phyloP scores from a whole-genome alignment of 371 early-diverging fungal species.

The Zopfochytrium polystomum region DNA sequence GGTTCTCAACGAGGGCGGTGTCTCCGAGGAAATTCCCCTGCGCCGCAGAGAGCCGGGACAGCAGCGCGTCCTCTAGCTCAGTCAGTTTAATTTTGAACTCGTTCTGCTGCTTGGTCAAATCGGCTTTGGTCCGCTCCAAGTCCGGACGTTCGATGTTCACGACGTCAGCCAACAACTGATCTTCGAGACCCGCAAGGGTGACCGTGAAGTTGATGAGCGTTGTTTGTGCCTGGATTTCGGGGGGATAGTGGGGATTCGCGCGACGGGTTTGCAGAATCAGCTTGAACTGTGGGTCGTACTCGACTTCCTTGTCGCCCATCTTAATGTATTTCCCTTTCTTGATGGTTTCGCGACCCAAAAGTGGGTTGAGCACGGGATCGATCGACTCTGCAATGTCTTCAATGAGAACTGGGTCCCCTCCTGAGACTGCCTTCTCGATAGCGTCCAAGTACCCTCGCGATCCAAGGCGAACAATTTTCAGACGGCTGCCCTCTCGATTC shows the following conservation, averaged over 20 bases:
- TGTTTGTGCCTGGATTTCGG: slow-evolving; percentile 65
- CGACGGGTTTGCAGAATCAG: slow-evolving; percentile 59
- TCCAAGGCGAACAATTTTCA: slow-evolving; percentile 57
- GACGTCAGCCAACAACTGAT: slow-evolving; percentile 63
- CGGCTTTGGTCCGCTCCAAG: slow-evolving; percentile 58
- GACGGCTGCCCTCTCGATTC: slow-evolving; percentile 49
- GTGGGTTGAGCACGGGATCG: slow-evolving; percentile 57
- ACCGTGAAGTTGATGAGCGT: slow-evolving; percentile 65
- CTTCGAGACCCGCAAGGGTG: slow-evolving; percentile 59
- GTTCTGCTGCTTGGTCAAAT: slow-evolving; percentile 63
- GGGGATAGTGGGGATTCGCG: slow-evolving; percentile 64
- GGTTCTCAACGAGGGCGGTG: slow-evolving; percentile 61
- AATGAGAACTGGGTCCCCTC: slow-evolving; percentile 55
- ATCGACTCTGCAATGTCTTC: slow-evolving; percentile 60
- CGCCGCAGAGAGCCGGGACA: slow-evolving; percentile 56
- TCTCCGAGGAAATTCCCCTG: slow-evolving; percentile 65
- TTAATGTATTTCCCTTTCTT: slow-evolving; percentile 59
- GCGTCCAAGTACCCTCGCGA: slow-evolving; percentile 53
- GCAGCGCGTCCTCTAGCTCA: slow-evolving; percentile 59
- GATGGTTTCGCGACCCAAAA: slow-evolving; percentile 63
- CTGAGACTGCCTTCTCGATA: slow-evolving; percentile 59
- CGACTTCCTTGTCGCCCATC: slow-evolving; percentile 66
- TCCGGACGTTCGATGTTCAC: slow-evolving; percentile 63
- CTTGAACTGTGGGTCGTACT: slow-evolving; percentile 58
- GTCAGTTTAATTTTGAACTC: slow-evolving; percentile 64